Evolutionary conservation across 768 basidiomycete genomes (phyloP), one percentile per base, ranked within the genome.

Genomic region (Suillus discolor): DNA sequence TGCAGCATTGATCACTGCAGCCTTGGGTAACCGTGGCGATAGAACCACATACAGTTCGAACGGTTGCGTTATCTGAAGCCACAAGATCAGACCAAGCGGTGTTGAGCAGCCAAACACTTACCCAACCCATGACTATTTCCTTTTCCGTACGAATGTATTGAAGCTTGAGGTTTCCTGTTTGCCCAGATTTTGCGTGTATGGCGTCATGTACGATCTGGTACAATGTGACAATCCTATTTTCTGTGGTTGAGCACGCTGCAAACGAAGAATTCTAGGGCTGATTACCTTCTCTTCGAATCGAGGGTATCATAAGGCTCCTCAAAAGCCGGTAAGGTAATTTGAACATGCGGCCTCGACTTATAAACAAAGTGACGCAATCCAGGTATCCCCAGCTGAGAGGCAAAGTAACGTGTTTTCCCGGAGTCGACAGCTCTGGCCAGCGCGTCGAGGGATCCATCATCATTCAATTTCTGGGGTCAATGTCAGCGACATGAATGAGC

Each of bases 71-170:
- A 96, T 91, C 96, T 99, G 72, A 38, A 15, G 57, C 61, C 25
- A 44, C 45, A 18, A 60, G 44, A 53, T 13, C 13, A 53, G 36
- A 20, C 42, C 41, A 20, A 16, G 25, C 13, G 12, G 5, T 28
- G 2, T 15, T 18, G 20, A 54, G 57, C 5, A 60, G 65, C 49
- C 25, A 45, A 59, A 61, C 20, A 75, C 91, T 64, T 74, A 98
- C 96, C 97, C 97, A 98, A 54, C 94, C 97, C 82, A 99, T 87
- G 34, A 97, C 88, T 63, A 89, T 89, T 79, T 98, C 97, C 54
- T 88, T 87, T 63, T 92, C 89, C 0, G 94, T 95, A 9, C 88
- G 87, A 15, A 97, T 81, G 72, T 93, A 97, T 67, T 97, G 91
- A 66, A 99, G 78, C 77, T 96, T 96, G 67, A 97, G 81, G 1